A percentile compares a stretch with the other conserved stretches of the same genome.
These are phyloP conservation scores for Lasiosphaeria hispida DNA, from an alignment of 495 filamentous ascomycete species.

Conservation along the genomic window DNA sequence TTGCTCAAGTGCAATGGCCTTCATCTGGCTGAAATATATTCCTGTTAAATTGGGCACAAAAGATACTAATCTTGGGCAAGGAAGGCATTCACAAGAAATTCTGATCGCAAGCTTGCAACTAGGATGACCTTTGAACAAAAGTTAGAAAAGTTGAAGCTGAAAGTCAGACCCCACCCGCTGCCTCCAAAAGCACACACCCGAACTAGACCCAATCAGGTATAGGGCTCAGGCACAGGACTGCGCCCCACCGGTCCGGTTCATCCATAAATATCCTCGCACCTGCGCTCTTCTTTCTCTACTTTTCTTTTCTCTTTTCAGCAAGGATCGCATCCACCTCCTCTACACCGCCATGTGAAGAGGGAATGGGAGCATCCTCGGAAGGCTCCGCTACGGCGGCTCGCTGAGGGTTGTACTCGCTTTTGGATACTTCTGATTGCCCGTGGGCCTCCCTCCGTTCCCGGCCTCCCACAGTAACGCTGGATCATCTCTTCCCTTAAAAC, in stretches of 20 bases:
- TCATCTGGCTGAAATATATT: no score
- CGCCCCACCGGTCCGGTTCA: not conserved
- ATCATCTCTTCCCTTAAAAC: conserved; percentile 28
- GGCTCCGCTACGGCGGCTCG: conserved; percentile 38
- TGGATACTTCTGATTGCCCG: conserved; percentile 10
- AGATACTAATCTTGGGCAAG: no score
- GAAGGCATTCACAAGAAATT: no score
- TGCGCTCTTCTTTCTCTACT: not conserved
- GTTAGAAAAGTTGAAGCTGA: no score
- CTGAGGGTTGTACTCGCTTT: conserved; percentile 34
- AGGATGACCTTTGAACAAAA: no score
- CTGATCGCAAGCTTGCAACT: no score
- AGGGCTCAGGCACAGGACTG: no score
- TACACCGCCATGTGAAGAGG: conserved; percentile 38
- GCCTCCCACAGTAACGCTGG: conserved; percentile 33
- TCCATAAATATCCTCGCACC: conserved; percentile 7
- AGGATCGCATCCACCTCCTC: conserved; percentile 6
- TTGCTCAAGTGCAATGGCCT: no score
- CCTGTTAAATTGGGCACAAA: no score
- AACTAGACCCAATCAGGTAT: no score
- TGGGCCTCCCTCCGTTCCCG: conserved; percentile 41
- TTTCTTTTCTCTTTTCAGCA: conserved; percentile 14
- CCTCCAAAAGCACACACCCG: no score
- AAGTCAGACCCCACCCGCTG: no score
- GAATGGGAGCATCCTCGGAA: conserved; percentile 7